Conservation (phyloP, 179 eudicot genomes). For the Nepenthes alata region DNA sequence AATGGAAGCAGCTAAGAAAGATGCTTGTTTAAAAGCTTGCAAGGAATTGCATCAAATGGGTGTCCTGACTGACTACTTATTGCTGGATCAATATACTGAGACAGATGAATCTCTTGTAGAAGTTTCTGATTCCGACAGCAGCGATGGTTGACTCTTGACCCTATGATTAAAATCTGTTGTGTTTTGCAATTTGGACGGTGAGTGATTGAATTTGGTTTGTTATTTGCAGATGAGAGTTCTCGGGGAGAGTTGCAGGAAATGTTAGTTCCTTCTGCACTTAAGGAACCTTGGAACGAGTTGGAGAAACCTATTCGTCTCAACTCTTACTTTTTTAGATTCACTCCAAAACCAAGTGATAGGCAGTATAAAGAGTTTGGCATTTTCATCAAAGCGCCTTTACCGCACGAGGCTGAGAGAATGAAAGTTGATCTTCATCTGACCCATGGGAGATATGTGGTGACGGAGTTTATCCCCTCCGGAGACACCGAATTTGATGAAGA, state of each 20-base stretch:
- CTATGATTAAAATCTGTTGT: slow-evolving; percentile 1
- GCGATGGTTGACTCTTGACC: slow-evolving; percentile 36
- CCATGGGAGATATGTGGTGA: slow-evolving; percentile 61
- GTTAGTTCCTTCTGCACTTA: slow-evolving; percentile 70
- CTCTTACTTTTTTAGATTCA: slow-evolving; percentile 58
- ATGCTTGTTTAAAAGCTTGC: slow-evolving; percentile 93
- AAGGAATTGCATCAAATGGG: slow-evolving; percentile 73
- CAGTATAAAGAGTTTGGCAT: slow-evolving; percentile 63
- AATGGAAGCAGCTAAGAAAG: slow-evolving; percentile 72
- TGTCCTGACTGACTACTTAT: slow-evolving; percentile 73
- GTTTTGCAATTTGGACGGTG: slow-evolving; percentile 4
- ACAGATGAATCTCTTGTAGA: slow-evolving; percentile 28
- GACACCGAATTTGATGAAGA: slow-evolving; percentile 32
- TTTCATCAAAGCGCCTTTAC: slow-evolving; percentile 58
- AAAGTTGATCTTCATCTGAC: slow-evolving; percentile 59
- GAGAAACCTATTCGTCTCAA: slow-evolving; percentile 35
- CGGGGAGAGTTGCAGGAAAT: slow-evolving; percentile 72
- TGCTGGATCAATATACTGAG: slow-evolving; percentile 60
- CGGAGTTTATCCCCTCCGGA: slow-evolving; percentile 58
- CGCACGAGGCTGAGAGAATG: slow-evolving; percentile 67
- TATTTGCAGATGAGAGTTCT: slow-evolving; percentile 52
- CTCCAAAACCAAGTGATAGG: slow-evolving; percentile 69
- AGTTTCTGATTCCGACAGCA: slow-evolving; percentile 47
- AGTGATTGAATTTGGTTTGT: slow-evolving; percentile 9
- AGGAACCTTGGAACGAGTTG: slow-evolving; percentile 41